Evolutionary conservation across 1,139 yeast species (phyloP).

Genomic region (Pichia sp.): DNA sequence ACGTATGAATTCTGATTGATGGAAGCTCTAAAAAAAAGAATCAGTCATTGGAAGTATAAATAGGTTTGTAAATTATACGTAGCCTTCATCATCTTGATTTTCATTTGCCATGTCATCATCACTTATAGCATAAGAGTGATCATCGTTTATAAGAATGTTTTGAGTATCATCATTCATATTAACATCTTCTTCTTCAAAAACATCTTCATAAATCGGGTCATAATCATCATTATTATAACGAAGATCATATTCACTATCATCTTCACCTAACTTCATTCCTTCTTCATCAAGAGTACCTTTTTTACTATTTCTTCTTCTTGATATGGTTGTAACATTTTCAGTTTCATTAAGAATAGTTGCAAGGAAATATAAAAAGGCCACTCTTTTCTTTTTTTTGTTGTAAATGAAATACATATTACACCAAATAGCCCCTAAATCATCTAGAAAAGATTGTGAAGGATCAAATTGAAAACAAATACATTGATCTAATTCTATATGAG

Average conservation of each 20-base stretch:
- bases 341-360: slow-evolving; percentile 27
- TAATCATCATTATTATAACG: slow-evolving; percentile 31
- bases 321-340: slow-evolving; percentile 1
- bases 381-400: slow-evolving; percentile 86
- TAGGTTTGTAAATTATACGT: slow-evolving; percentile 3
- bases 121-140: slow-evolving; percentile 34
- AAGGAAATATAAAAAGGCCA: slow-evolving; percentile 67
- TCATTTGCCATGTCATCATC: slow-evolving; percentile 28
- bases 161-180: slow-evolving; percentile 18
- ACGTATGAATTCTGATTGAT: no score
- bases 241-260: slow-evolving; percentile 32
- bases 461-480: slow-evolving; percentile 74
- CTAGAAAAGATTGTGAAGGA: slow-evolving; percentile 73
- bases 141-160: slow-evolving; percentile 30
- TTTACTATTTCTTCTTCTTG: slow-evolving; percentile 26
- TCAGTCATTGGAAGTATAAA: not conserved
- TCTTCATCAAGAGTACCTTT: slow-evolving; percentile 31
- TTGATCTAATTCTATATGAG: slow-evolving; percentile 73
- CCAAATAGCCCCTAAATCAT: slow-evolving; percentile 80
- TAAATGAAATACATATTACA: slow-evolving; percentile 88
- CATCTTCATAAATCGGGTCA: slow-evolving; percentile 28
- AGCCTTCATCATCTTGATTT: slow-evolving; percentile 31
- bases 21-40: not conserved
- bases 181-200: slow-evolving; percentile 27
- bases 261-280: slow-evolving; percentile 23